Percentiles rank a stretch among this genome's conserved stretches.
phyloP scores from a whole-genome alignment of 345 rosid species.

The Aegle marmelos region DNA sequence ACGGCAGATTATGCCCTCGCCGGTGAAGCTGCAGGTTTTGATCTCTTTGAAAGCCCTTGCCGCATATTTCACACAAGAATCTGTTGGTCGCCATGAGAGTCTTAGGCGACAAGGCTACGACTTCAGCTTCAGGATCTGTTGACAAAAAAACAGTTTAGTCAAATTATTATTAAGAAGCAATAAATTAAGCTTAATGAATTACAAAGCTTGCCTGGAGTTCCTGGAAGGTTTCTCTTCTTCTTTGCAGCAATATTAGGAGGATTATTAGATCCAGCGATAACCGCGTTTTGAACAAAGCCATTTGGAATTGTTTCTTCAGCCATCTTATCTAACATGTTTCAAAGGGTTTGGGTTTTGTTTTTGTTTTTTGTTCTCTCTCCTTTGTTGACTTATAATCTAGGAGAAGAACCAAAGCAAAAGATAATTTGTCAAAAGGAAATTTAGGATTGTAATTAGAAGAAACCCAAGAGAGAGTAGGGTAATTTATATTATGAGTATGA shows the following conservation, averaged over 20 bases:
- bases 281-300: conserved; percentile 42
- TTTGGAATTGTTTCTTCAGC: conserved; percentile 44
- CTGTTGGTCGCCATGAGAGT: conserved; percentile 98
- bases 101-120: conserved; percentile 88
- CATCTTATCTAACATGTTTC: conserved; percentile 29
- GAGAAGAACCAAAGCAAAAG: background rate
- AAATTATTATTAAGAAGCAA: no score
- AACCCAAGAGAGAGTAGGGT: conserved; percentile 20
- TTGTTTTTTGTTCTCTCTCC: background rate
- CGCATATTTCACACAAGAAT: conserved; percentile 91
- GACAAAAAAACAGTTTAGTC: background rate
- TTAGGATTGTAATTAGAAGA: conserved; percentile 20
- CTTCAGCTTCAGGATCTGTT: conserved; percentile 97
- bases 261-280: conserved; percentile 34
- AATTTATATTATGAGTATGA: conserved; percentile 12
- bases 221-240: conserved; percentile 96
- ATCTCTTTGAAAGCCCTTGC: conserved; percentile 96
- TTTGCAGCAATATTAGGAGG: conserved; percentile 33
- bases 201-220: conserved; percentile 73
- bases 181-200: background rate
- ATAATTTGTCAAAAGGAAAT: background rate
- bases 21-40: conserved; percentile 95
- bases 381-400: conserved; percentile 20
- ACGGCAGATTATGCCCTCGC: conserved; percentile 95
- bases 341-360: background rate